phyloP scores from a whole-genome alignment of 2,329 filamentous ascomycete genomes.

The Aspergillus fumigatus region DNA sequence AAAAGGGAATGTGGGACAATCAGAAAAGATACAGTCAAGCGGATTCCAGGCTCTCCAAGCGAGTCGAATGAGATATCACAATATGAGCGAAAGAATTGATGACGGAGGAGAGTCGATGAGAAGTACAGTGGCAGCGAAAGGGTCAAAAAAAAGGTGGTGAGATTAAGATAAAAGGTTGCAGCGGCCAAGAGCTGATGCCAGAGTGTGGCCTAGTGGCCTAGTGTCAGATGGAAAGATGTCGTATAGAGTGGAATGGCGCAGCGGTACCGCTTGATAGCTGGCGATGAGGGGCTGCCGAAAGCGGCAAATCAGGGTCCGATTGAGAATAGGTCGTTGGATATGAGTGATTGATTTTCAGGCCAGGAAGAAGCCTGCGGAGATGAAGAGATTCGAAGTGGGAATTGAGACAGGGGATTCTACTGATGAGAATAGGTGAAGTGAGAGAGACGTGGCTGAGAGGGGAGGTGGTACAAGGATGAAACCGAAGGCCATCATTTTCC shows the following conservation, averaged over 20 bases:
- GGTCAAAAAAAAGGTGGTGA: slow-evolving; percentile 7
- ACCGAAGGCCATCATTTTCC: neutral
- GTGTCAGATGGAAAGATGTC: neutral
- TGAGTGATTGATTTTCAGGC: neutral
- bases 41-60: neutral
- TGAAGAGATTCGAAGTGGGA: neutral
- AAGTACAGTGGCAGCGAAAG: slow-evolving; percentile 4
- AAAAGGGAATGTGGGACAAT: neutral
- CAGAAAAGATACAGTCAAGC: neutral
- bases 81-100: neutral
- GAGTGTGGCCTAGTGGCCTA: neutral
- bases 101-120: neutral
- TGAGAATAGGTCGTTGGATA: neutral
- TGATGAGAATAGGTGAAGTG: neutral
- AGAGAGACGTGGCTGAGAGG: neutral
- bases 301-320: neutral
- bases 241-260: neutral
- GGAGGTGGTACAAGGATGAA: neutral
- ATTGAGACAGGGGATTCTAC: neutral
- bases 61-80: neutral
- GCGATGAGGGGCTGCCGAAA: neutral
- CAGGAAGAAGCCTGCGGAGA: neutral
- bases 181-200: neutral
- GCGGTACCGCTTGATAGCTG: neutral
- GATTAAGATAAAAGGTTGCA: neutral